A percentile compares a stretch with the other conserved stretches of the same genome.
Evolutionary conservation across 1,284 basidiomycete genomes (phyloP).

Genomic region (Tylopilus sp.): DNA sequence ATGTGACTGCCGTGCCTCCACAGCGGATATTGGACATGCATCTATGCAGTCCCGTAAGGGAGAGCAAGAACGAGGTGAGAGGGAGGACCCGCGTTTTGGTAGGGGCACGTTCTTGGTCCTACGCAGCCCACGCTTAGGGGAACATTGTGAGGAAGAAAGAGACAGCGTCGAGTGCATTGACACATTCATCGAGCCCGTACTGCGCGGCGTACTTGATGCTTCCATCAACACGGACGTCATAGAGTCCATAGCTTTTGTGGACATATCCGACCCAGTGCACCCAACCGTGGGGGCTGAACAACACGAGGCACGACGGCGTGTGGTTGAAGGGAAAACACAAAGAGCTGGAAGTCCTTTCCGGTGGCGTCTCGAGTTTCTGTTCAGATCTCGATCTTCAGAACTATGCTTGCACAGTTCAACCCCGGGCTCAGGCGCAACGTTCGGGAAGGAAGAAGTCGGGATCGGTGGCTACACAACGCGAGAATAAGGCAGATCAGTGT

Average conservation of each 20-base stretch:
- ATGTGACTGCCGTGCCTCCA: conserved; percentile 32
- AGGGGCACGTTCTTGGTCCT: conserved; percentile 51
- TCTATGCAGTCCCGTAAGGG: conserved; percentile 36
- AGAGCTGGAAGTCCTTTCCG: conserved; percentile 33
- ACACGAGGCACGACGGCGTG: conserved; percentile 27
- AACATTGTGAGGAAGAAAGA: conserved; percentile 35
- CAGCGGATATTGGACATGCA: conserved; percentile 23
- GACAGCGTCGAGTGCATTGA: conserved; percentile 34
- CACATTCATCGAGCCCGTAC: conserved; percentile 28
- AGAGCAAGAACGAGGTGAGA: conserved; percentile 50
- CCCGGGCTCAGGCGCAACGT: conserved; percentile 19
- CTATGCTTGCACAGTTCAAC: conserved; percentile 12
- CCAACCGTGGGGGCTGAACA: conserved; percentile 15
- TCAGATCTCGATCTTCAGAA: conserved; percentile 25
- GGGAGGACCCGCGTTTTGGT: conserved; percentile 51
- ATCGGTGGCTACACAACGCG: conserved; percentile 34
- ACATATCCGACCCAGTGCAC: conserved; percentile 11
- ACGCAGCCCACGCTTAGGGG: conserved; percentile 49
- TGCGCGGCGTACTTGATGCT: conserved; percentile 32
- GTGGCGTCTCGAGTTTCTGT: conserved; percentile 22
- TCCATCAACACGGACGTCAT: conserved; percentile 36
- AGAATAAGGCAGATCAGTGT: conserved; percentile 29
- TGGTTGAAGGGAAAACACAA: conserved; percentile 25
- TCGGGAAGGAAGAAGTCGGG: conserved; percentile 27
- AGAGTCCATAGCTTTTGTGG: conserved; percentile 27